These are phyloP conservation scores for Diospyros lotus DNA, from an alignment of 148 eudicot genomes.

Conservation along the genomic window DNA sequence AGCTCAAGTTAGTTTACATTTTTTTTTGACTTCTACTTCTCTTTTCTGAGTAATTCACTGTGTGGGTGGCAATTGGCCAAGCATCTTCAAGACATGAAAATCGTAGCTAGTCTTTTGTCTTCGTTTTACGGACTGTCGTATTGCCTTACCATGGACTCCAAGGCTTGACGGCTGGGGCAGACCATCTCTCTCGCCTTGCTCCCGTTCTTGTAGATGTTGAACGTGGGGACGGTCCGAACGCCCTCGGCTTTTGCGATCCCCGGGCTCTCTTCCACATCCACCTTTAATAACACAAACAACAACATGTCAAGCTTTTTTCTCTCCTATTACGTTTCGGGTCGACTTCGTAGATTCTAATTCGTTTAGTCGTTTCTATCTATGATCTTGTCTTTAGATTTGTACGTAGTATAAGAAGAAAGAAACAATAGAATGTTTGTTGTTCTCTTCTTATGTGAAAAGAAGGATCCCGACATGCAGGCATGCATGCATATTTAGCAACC, in stretches of 20 bases:
- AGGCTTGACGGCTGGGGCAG: slow-evolving; percentile 11
- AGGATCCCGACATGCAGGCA: too few species aligned
- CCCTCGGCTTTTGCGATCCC: slow-evolving; percentile 10
- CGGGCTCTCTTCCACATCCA: slow-evolving; percentile 16
- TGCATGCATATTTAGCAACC: neutral
- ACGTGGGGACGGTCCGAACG: slow-evolving; percentile 10
- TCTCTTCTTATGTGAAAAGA: too few species aligned
- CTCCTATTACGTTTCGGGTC: too few species aligned
- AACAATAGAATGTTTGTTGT: neutral
- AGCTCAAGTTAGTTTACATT: too few species aligned
- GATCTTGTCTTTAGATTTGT: neutral
- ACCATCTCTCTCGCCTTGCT: slow-evolving; percentile 17
- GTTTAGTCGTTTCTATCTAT: too few species aligned
- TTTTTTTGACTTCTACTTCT: too few species aligned
- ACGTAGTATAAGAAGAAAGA: neutral
- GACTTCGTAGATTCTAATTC: too few species aligned
- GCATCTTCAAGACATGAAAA: neutral
- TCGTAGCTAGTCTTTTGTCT: neutral
- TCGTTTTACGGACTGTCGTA: neutral
- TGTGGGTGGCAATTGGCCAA: neutral
- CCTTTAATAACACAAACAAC: slow-evolving; percentile 10
- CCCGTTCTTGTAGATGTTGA: slow-evolving; percentile 13
- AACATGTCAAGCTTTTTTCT: neutral
- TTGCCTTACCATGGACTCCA: slow-evolving; percentile 7
- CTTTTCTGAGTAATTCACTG: neutral